Evolutionary conservation across 495 filamentous ascomycete genomes (phyloP), one percentile per base, ranked within the genome.

Genomic region (Penicillium bovifimosum): DNA sequence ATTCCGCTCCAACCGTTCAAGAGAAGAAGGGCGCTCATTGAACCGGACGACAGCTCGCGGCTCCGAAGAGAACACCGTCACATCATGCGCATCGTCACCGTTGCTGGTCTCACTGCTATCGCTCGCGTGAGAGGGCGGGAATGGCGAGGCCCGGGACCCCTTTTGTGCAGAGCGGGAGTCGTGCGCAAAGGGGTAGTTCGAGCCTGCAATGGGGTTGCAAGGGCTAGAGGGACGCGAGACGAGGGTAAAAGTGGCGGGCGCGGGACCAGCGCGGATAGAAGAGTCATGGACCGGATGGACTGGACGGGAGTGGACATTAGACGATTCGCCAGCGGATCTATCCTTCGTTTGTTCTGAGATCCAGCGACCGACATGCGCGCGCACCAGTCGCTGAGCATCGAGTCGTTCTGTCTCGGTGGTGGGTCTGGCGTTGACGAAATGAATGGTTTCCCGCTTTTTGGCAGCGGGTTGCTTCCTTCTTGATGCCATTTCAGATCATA

Each of bases 261-360:
- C 33, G 20, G 24, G 18, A 17, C 17, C 38, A 6, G 26, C 27
- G 8, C 8, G 41, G 1, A 38, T 39, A 43, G 48, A 8, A 11
- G 41, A 18, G 24, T 47, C 11, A 49, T 33, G 35, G 45, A 44
- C 28, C 11, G 41, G 18, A 49, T 33, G 35, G 45, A 44, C 28
- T 11, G 41, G 18, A 16, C 27, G 43, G 18, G 28, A 9, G 38
- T 6, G 29, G 16, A 14, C 20, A 20, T 9, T 20, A 40, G 14
- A 44, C 27, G 31, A 16, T 17, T n/a, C 39, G 50, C 27, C 50
- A 3, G 36, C 41, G 28, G 60, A 52, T 45, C 66, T 63, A 28
- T 68, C 67, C 49, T 65, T 74, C 26, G 69, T 72, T 43, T 73
- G 70, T 14, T 68, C 66, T 40, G 71, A 74, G 41, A 74, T 72